phyloP scores from a whole-genome alignment of 2,329 filamentous ascomycete species.

The Cercospora janseana region DNA sequence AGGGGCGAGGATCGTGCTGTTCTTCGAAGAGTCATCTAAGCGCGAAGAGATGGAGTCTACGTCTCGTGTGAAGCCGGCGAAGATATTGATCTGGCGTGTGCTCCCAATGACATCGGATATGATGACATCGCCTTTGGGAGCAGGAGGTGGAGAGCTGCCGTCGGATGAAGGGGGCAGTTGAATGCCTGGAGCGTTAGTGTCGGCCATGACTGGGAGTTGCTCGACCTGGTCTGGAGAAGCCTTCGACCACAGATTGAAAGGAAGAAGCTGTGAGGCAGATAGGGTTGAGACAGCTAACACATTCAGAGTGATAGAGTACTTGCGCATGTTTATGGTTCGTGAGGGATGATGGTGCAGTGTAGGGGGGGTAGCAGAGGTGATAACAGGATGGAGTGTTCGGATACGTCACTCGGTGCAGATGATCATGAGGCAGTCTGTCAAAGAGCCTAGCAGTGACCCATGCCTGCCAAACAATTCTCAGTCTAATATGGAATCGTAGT shows the following conservation, averaged over 20 bases:
- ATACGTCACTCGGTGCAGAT: conserved; percentile 9
- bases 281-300: conserved; percentile 22
- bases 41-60: conserved; percentile 66
- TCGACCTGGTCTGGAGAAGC: conserved; percentile 11
- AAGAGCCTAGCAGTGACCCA: too few species aligned
- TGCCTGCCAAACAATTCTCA: too few species aligned
- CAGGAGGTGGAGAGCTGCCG: conserved; percentile 11
- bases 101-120: conserved; percentile 82
- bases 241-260: background rate
- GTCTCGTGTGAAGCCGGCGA: conserved; percentile 76
- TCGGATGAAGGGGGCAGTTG: conserved; percentile 27
- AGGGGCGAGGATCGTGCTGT: conserved; percentile 85
- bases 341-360: background rate
- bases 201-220: conserved; percentile 29
- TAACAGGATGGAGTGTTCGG: conserved; percentile 1
- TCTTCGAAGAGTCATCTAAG: conserved; percentile 63
- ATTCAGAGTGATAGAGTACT: conserved; percentile 6
- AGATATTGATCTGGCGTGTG: conserved; percentile 76
- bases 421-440: background rate
- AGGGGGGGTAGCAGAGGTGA: conserved; percentile 1
- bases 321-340: conserved; percentile 7
- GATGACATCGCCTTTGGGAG: conserved; percentile 51
- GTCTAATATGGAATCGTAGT: too few species aligned
- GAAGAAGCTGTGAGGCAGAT: conserved; percentile 12
- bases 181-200: conserved; percentile 23